A percentile compares a stretch with the other conserved stretches of the same genome.
Conservation (phyloP, 1,139 yeast genomes). For the Kodamaea fungicola region DNA sequence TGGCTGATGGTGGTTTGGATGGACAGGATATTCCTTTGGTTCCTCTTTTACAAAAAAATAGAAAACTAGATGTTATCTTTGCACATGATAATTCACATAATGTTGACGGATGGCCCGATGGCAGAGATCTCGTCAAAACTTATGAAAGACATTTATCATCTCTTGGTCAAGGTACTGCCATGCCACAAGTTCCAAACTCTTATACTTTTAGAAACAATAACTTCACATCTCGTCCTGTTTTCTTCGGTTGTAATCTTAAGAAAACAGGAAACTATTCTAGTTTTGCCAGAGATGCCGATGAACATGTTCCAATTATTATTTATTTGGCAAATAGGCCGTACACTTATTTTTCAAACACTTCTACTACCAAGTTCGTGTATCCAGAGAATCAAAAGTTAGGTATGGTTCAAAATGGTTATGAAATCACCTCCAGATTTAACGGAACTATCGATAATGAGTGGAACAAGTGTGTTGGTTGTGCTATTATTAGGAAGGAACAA, state of each 20-base stretch:
- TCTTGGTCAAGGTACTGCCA: conserved; percentile 25
- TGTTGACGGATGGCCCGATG: conserved; percentile 16
- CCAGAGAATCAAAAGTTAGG: conserved; percentile 51
- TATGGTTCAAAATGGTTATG: conserved; percentile 77
- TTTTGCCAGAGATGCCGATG: conserved; percentile 9
- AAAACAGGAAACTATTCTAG: conserved; percentile 14
- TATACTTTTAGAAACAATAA: conserved; percentile 12
- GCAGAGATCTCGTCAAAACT: conserved; percentile 14
- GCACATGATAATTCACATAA: conserved; percentile 17
- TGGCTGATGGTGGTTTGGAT: conserved; percentile 21
- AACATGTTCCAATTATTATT: conserved; percentile 14
- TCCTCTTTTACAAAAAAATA: conserved; percentile 14
- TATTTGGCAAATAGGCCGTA: conserved; percentile 21
- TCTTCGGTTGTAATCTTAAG: conserved; percentile 19
- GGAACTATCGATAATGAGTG: conserved; percentile 69
- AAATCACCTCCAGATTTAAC: conserved; percentile 68
- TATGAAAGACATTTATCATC: conserved; percentile 16
- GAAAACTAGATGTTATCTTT: conserved; percentile 18
- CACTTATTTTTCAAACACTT: conserved; percentile 15
- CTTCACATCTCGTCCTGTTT: conserved; percentile 19
- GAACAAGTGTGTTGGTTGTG: conserved; percentile 83
- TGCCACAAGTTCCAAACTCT: conserved; percentile 19
- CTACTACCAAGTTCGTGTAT: conserved; percentile 15
- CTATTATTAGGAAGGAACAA: conserved; percentile 75
- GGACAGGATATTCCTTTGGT: conserved; percentile 18